Base-by-base conservation (phyloP, 768 basidiomycete species). In the Hydnum rufescens region DNA sequence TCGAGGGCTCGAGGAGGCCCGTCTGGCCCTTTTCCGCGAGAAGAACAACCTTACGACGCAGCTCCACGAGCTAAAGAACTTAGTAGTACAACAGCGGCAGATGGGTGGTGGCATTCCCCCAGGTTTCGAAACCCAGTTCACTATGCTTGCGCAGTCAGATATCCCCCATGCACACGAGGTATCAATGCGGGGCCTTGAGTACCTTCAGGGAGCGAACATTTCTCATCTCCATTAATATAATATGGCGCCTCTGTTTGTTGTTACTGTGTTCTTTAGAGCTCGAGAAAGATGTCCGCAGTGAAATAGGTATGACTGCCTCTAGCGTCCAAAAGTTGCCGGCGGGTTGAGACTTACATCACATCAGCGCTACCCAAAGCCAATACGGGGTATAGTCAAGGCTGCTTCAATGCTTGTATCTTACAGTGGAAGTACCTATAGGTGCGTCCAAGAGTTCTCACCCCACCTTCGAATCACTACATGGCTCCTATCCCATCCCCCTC, bases 1-100 rank as follows among this genome's bases (percentile, higher is more conserved):
- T 53, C 74, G 82, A 56, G 70, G 76, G 32, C 66, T 99, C 42
- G 95, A 99, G 70, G 77, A 78, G 46, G 78, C 82, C 22, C 74
- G 85, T 52, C 71, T 86, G 66, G 73, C 77, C 34, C 68, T 97
- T 39, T 77, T 86, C 51, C 79, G 73, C 59, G 93, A 97, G 62
- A 74, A 88, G 51, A 63, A 80, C 50, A 74, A 73, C 39, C 60
- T 88, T 51, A 80, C 77, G 65, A 77, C 74, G 62, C 73, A 78
- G 71, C 64, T 88, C 48, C 85, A 88, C 39, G 69, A 39, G 36
- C 36, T 39, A 13, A 39, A 39, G 22, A 39, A 39, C 36, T 13
- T 39, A 22, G 67, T 4, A 77, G 86, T 4, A 22, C 36, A 39
- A 39, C 36, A 39, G 36, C 13, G 36, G 36, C 36, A 39, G 13